Base-by-base conservation (phyloP, 2,329 filamentous ascomycete species). In the Leptographium lundbergii region DNA sequence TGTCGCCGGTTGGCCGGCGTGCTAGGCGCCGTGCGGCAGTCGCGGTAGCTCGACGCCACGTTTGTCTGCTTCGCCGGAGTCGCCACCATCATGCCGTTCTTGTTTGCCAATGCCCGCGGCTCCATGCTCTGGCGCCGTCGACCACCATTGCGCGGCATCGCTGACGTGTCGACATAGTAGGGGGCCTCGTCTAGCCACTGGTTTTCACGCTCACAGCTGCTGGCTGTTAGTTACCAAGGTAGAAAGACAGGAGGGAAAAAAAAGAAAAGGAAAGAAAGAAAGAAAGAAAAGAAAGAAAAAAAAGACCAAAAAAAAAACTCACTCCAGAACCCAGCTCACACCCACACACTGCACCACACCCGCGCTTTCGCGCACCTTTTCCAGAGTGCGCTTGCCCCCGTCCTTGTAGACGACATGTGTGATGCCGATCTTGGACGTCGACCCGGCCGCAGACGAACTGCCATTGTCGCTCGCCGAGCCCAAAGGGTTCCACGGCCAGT, bases 391-490 rank as follows among this genome's bases (percentile, higher is more conserved):
- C 67, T 86, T 85, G 50, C 85, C 85, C 53, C 91, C 91, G 67
- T 95, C 91, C 70, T 95, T 96, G 76, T 85, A 96, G 7, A 96
- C 83, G 9, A 96, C 88, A 67, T 96, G 91, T 0, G 90, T 95
- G 66, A 95, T 89, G 6, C 86, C 87, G 61, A 89, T 75, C 68
- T 84, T 87, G 55, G 69, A 69, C 50, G 70, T 69, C 17, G 57
- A 50, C 10, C 27, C 29, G 10, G 24, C 29, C 1, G 24, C 7
- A 39, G 36, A 14, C 36, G 36, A 14, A 17, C 36, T 17, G 36
- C 14, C 17, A 13, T 9, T 74, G 42, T 66, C 67, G 27, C 66
- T 65, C 3, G 68, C 64, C 24, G 69, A 61, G 53, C 70, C 73
- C 57, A 60, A 71, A 7, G 83, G 82, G 66, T 86, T 86, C 86